Evolutionary conservation across 768 basidiomycete species (phyloP).

Genomic region (Pisolithus albus): DNA sequence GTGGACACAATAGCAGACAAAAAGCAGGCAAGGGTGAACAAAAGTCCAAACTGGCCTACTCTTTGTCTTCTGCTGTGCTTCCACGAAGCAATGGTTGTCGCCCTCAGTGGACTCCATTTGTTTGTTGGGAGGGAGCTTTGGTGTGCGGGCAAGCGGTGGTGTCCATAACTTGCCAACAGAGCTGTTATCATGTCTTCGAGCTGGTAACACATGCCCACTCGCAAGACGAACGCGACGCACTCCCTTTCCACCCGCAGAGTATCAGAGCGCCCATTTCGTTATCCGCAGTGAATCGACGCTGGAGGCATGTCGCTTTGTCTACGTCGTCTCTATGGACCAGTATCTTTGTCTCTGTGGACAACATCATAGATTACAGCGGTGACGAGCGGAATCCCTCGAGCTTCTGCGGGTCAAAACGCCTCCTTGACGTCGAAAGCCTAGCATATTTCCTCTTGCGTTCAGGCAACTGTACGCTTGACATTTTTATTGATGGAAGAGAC

Average conservation of each 20-base stretch:
- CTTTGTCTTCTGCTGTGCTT: not conserved
- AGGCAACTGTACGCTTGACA: conserved; percentile 42
- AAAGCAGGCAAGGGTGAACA: not conserved
- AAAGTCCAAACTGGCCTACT: not conserved
- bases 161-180: conserved; percentile 47
- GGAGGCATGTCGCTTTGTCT: conserved; percentile 44
- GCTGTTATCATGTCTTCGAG: conserved; percentile 49
- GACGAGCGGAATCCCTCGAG: not conserved
- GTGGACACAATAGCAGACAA: not conserved
- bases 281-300: conserved; percentile 44
- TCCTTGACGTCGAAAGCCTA: conserved; percentile 34
- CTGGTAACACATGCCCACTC: conserved; percentile 35
- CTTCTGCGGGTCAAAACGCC: not conserved
- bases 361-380: conserved; percentile 5
- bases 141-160: conserved; percentile 18
- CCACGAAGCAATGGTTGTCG: not conserved
- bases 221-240: conserved; percentile 16
- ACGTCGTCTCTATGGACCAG: conserved; percentile 51
- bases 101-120: not conserved
- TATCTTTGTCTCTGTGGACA: conserved; percentile 38
- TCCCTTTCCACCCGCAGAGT: conserved; percentile 33
- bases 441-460: conserved; percentile 41
- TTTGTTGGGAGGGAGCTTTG: not conserved
- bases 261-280: conserved; percentile 41
- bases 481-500: conserved; percentile 54